Evolutionary conservation across 345 rosid species (phyloP).

Genomic region (Populus tremula): DNA sequence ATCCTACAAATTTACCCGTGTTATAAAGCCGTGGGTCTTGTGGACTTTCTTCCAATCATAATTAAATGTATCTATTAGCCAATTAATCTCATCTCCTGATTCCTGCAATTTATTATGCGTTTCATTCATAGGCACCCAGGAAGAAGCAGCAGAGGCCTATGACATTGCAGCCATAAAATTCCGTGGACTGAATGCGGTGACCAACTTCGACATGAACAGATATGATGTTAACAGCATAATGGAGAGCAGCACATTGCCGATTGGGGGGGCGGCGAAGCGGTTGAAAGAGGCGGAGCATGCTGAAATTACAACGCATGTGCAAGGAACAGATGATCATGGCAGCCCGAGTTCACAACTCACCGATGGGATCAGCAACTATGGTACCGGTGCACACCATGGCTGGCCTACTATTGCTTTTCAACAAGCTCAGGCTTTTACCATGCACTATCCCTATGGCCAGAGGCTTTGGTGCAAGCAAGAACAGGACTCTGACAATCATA

Average conservation of each 20-base stretch:
- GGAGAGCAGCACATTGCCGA: conserved; percentile 29
- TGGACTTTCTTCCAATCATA: not conserved
- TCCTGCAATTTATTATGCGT: not conserved
- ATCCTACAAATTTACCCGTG: not conserved
- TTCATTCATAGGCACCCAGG: conserved; percentile 23
- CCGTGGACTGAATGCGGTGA: conserved; percentile 28
- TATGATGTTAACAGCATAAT: conserved; percentile 31
- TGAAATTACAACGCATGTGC: conserved; percentile 24
- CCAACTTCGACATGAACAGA: conserved; percentile 34
- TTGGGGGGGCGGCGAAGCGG: conserved; percentile 29
- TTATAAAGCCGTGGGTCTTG: not conserved
- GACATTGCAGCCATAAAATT: conserved; percentile 36
- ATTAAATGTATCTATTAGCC: not conserved
- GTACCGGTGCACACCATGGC: conserved; percentile 14
- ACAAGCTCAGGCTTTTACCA: conserved; percentile 31
- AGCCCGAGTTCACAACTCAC: conserved; percentile 17
- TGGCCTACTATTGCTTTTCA: conserved; percentile 55
- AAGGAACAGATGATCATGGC: not conserved
- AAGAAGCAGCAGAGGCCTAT: conserved; percentile 36
- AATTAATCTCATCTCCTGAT: not conserved
- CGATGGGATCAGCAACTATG: conserved; percentile 22
- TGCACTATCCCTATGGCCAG: conserved; percentile 44
- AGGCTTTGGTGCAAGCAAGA: conserved; percentile 72
- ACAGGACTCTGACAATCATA: conserved; percentile 31
- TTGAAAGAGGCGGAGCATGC: conserved; percentile 19